Evolutionary conservation across 1,284 basidiomycete species (phyloP), one percentile per base, ranked within the genome.

Genomic region (Pterulicium gracile): DNA sequence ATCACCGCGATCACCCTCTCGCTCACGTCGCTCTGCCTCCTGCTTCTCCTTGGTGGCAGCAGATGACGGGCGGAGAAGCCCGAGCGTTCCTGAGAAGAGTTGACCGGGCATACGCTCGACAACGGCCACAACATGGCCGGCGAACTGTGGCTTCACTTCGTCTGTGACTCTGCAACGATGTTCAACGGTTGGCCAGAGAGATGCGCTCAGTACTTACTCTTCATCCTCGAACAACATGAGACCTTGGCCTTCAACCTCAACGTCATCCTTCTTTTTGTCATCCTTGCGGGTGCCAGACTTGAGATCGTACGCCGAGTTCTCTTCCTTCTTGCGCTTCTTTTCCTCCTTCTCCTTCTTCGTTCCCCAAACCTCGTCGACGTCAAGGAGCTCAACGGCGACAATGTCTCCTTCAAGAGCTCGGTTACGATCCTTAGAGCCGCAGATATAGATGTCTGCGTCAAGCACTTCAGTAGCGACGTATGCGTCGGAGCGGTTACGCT

Each of bases 281-380:
- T 94, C 88, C 68, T 89, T 93, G 58, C 93, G 86, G 43, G 73
- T 74, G 44, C 70, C 73, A 10, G 80, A 76, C 62, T 85, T 89
- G 48, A 82, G 58, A 56, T 93, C 90, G 62, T 91, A 96, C 0
- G 88, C 88, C 15, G 90, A 83, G 59, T 94, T 94, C 68, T 99
- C 96, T 68, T 99, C 96, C 77, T 99, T 99, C 68, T 96, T 96
- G 59, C 92, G n/a, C n/a, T n/a, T n/a, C n/a, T n/a, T n/a, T n/a
- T n/a, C n/a, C n/a, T 98, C 95, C 70, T 99, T 99, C 70, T 98
- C 96, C 70, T 98, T 98, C 75, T 99, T 99, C 13, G 94, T 96
- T 17, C 86, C 84, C 96, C 96, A 98, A 4, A 98, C 95, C 66
- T 96, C 93, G 58, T 96, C 92, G 19, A 95, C 95, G 55, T 99